Base-by-base conservation (phyloP, 2,329 filamentous ascomycete species). In the Aspergillus candidus region DNA sequence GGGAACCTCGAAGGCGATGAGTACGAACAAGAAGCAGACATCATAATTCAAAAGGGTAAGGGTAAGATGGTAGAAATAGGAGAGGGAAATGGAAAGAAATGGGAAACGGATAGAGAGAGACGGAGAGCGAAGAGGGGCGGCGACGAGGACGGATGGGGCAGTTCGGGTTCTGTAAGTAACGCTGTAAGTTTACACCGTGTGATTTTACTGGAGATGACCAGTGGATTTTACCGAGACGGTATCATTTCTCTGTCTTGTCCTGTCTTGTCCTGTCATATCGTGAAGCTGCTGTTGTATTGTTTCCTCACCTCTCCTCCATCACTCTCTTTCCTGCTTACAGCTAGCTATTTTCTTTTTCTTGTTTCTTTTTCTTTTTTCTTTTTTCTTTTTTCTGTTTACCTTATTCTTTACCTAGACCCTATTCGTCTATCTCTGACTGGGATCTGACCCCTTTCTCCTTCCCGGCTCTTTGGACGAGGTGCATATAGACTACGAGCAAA, bases 1-100 rank as follows among this genome's bases (percentile, higher is more conserved):
- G 67, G 67, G 66, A 62, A 61, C 59, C 57, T 59, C 48, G 53
- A 59, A 50, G 54, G 56, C 56, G 57, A 56, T 39, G 47, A 53
- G 54, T 52, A 50, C 53, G 53, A 62, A 49, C 40, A 55, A 60
- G 56, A 46, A 27, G 22, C 22, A 62, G 61, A 61, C 67, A 70
- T 70, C 55, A 50, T 67, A 56, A 54, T 55, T 27, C 40, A 48
- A 49, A 47, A 46, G 50, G 39, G 53, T 42, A 54, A 41, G 40
- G 53, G 22, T 27, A 27, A 27, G 22, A 27, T 27, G 8, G 22
- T 43, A 52, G 50, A 54, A 55, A 53, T 49, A 57, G 44, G 38
- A 48, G 47, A 38, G 39, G 40, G 53, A 52, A 46, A 41, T 5
- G 52, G 37, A 48, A 42, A 43, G 41, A 45, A 39, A 32, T 39